phyloP scores from a whole-genome alignment of 192 early-diverging fungal genomes.

The Endogone sp. region DNA sequence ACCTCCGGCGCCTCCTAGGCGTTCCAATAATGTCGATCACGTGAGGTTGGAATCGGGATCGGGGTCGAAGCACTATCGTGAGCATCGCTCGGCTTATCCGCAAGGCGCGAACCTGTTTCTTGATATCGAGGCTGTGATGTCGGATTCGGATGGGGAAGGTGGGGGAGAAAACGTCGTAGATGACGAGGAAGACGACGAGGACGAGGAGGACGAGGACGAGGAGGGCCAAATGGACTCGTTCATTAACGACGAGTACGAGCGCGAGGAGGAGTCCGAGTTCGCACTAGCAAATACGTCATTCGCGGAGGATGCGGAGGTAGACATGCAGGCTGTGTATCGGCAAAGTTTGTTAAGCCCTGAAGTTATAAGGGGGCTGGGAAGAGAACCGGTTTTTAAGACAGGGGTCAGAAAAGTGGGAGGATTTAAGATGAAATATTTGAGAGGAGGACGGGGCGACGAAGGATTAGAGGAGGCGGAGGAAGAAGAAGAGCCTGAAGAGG shows the following conservation, averaged over 20 bases:
- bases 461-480: no score
- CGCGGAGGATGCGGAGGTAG: background rate
- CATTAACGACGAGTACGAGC: background rate
- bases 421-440: no score
- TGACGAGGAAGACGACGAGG: conserved; percentile 7
- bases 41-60: background rate
- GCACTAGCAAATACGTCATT: background rate
- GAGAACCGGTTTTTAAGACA: no score
- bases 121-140: conserved; percentile 35
- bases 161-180: conserved; percentile 22
- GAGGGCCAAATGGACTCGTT: background rate
- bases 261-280: background rate
- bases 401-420: no score
- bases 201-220: conserved; percentile 4
- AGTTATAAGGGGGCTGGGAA: no score
- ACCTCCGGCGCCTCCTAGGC: no score
- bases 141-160: conserved; percentile 22
- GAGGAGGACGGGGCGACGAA: no score
- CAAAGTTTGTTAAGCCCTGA: conserved; percentile 6
- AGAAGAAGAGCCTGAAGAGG: no score
- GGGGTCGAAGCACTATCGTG: no score
- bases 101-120: conserved; percentile 21
- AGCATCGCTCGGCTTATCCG: no score
- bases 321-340: conserved; percentile 14
- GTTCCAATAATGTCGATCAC: no score